Base-by-base conservation (phyloP, 495 filamentous ascomycete species). In the Penicillium dipodomyicola region DNA sequence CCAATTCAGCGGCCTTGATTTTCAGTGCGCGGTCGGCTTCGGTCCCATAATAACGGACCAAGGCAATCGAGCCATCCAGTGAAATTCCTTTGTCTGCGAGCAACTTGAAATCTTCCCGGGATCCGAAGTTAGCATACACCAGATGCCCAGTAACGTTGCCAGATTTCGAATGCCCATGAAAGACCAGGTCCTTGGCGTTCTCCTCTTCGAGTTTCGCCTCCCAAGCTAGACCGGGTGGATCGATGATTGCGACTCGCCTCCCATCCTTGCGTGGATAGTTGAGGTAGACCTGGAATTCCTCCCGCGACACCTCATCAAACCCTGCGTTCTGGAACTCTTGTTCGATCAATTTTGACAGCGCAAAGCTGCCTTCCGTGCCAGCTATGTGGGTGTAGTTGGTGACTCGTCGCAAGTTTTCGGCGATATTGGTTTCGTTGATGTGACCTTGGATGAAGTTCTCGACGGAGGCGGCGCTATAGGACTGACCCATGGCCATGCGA, bases 121-220 rank as follows among this genome's bases (percentile, higher is more conserved):
- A 87, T 14, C 95, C 94, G 62, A 92, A 95, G 65, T 97, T 96
- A 22, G 89, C 95, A 66, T 96, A 99, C 2, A 99, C 82, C 50
- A 99, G 70, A n/a, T 87, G 92, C 0, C 95, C 94, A n/a, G 81
- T 88, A 23, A 93, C 92, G 64, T 92, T 90, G 22, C 93, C 94
- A 8, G 89, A 82, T 63, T 86, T 88, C 12, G 92, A 96, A 67
- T 94, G 87, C 0, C 89, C 93, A 68, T 99, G 94, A 60, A 96
- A 99, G 14, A 82, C 83, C 25, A 77, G 75, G 0, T 88, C 90
- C 61, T 90, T 84, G 52, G 79, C 75, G 56, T 82, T 76, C 6
- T 77, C 71, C 73, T 97, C 94, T 62, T 98, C 93, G 35, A 97
- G 73, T 20, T 79, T 78, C n/a, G 93, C 94, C 60, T 87, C 81